A percentile compares a stretch with the other conserved stretches of the same genome.
These are phyloP conservation scores for Blastobotrys indianensis DNA, from an alignment of 1,139 yeast genomes.

Conservation along the genomic window DNA sequence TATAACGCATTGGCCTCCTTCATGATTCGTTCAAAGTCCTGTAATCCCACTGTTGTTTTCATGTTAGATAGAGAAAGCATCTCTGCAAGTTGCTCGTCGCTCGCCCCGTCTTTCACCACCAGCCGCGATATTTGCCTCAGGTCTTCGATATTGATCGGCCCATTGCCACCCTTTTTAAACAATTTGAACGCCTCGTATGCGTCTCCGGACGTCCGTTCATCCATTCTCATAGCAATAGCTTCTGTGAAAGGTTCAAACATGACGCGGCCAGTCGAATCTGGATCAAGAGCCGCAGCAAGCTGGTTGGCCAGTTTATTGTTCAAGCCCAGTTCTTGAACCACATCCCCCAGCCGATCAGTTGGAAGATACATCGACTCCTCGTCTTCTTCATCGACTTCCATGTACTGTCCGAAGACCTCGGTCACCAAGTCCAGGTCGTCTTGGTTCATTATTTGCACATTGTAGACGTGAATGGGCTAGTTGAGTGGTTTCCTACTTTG, in stretches of 20 bases:
- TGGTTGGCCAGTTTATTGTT: slow-evolving; percentile 8
- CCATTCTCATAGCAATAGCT: slow-evolving; percentile 14
- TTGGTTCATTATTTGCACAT: slow-evolving; percentile 3
- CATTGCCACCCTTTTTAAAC: slow-evolving; percentile 22
- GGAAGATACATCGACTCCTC: slow-evolving; percentile 24
- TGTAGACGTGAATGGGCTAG: too few relatives aligned
- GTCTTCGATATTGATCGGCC: slow-evolving; percentile 24
- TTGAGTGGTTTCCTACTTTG: too few relatives aligned
- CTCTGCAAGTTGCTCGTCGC: slow-evolving; percentile 28
- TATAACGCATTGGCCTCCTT: slow-evolving; percentile 18
- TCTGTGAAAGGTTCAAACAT: slow-evolving; percentile 28
- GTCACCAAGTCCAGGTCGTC: slow-evolving; percentile 20
- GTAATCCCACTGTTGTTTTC: slow-evolving; percentile 17
- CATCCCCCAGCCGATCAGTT: slow-evolving; percentile 18
- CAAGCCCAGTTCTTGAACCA: slow-evolving; percentile 25
- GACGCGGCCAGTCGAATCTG: slow-evolving; percentile 23
- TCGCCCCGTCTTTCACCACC: slow-evolving; percentile 28
- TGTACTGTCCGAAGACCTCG: slow-evolving; percentile 28
- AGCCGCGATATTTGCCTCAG: slow-evolving; percentile 22
- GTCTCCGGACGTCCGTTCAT: slow-evolving; percentile 10
- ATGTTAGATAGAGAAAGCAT: slow-evolving; percentile 30
- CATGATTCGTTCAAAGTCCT: slow-evolving; percentile 22
- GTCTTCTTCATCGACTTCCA: slow-evolving; percentile 21
- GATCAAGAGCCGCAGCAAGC: slow-evolving; percentile 21
- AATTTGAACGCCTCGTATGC: slow-evolving; percentile 24